Percentiles rank a stretch among this genome's conserved stretches.
Conservation (phyloP, 2,329 filamentous ascomycete species). For the Fusarium udum region DNA sequence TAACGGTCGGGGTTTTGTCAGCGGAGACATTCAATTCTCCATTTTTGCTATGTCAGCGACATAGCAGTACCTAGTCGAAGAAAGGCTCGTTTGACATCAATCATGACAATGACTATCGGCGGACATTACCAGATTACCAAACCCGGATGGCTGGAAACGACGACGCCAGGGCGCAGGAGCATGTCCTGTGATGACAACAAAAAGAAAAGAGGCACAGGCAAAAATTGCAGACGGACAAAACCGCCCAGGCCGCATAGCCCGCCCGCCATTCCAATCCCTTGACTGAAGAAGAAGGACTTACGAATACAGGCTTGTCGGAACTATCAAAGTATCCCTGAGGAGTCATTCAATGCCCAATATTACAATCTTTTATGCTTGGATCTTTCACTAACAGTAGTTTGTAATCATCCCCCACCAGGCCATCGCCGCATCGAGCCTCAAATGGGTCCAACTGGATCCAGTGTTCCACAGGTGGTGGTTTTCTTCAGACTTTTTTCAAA, state of each 20-base stretch:
- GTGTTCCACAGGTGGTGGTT: slow-evolving; percentile 13
- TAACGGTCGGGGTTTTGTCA: slow-evolving; percentile 29
- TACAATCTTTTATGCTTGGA: not conserved
- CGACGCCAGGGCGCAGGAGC: slow-evolving; percentile 31
- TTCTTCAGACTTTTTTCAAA: slow-evolving; percentile 16
- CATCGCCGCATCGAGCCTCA: slow-evolving; percentile 20
- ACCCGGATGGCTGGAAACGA: slow-evolving; percentile 10
- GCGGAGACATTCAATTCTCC: slow-evolving; percentile 11
- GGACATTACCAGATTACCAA: slow-evolving; percentile 21
- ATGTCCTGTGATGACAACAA: slow-evolving; percentile 1
- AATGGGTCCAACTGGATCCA: slow-evolving; percentile 19
- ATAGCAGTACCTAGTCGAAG: not conserved
- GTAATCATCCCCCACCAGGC: slow-evolving; percentile 16
- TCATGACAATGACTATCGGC: not conserved
- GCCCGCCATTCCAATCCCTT: slow-evolving; percentile 2
- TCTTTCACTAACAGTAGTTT: slow-evolving; percentile 17
- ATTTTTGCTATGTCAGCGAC: slow-evolving; percentile 13
- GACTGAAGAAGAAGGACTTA: not conserved
- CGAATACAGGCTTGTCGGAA: slow-evolving; percentile 10
- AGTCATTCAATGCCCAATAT: not conserved
- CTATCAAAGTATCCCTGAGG: slow-evolving; percentile 4
- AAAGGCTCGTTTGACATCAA: slow-evolving; percentile 17
- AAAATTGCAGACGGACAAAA: slow-evolving; percentile 19
- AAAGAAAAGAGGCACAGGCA: slow-evolving; percentile 10
- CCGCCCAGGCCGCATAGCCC: not conserved